A percentile compares a stretch with the other conserved stretches of the same genome.
Evolutionary conservation across 1,284 basidiomycete genomes (phyloP).

Genomic region (Cutaneotrichosporon mucoides): DNA sequence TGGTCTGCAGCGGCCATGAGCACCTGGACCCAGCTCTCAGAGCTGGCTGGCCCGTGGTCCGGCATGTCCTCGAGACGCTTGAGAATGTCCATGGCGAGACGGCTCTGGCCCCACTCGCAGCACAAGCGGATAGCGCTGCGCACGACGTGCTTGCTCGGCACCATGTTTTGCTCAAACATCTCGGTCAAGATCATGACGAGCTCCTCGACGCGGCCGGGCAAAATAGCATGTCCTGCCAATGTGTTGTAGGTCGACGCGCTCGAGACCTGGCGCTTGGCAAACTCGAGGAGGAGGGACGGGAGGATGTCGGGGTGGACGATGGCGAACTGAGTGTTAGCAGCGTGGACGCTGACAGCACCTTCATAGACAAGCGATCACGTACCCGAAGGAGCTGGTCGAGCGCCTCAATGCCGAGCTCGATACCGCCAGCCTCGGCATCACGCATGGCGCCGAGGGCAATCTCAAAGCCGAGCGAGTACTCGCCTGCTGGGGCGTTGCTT

Average conservation of each 20-base stretch:
- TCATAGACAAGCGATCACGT: conserved; percentile 12
- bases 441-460: conserved; percentile 33
- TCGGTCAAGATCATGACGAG: conserved; percentile 29
- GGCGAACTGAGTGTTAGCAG: conserved; percentile 16
- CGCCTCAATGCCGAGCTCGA: conserved; percentile 32
- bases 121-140: conserved; percentile 23
- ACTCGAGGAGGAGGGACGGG: conserved; percentile 28
- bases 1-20: conserved; percentile 33
- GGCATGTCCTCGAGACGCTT: conserved; percentile 21
- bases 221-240: conserved; percentile 21
- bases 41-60: conserved; percentile 6
- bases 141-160: conserved; percentile 12
- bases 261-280: conserved; percentile 1
- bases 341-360: no score
- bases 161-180: conserved; percentile 29
- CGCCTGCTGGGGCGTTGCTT: conserved; percentile 14
- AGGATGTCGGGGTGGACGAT: conserved; percentile 29
- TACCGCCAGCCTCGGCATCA: conserved; percentile 33
- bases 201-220: conserved; percentile 25
- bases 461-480: conserved; percentile 29
- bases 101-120: conserved; percentile 34
- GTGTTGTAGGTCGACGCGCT: conserved; percentile 19
- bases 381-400: conserved; percentile 34
- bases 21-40: conserved; percentile 33
- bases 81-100: conserved; percentile 34